Conservation (phyloP, 306 rosid genomes). For the Senna tora region DNA sequence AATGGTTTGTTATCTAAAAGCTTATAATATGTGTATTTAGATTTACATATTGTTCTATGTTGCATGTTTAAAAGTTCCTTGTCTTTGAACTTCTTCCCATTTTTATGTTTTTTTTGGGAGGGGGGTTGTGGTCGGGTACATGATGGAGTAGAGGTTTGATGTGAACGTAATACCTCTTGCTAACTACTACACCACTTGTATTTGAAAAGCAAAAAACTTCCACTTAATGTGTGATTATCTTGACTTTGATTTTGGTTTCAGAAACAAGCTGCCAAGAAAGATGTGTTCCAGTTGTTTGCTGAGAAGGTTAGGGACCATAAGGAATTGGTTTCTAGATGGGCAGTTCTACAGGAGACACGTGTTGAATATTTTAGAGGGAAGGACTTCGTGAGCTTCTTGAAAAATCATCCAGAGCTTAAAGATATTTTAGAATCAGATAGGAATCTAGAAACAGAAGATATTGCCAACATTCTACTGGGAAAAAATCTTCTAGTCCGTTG, state of each 20-base stretch:
- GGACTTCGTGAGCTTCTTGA: slow-evolving; percentile 79
- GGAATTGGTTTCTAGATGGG: slow-evolving; percentile 93
- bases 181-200: not conserved
- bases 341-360: slow-evolving; percentile 94
- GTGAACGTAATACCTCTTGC: not conserved
- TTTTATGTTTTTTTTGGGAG: not conserved
- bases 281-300: slow-evolving; percentile 85
- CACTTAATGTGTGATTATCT: slow-evolving; percentile 8
- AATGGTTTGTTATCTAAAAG: not conserved
- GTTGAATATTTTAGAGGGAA: slow-evolving; percentile 96
- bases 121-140: not conserved
- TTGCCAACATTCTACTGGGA: slow-evolving; percentile 67
- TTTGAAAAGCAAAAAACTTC: slow-evolving; percentile 23
- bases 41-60: slow-evolving; percentile 9
- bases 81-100: not conserved
- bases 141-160: not conserved
- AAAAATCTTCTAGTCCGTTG: slow-evolving; percentile 90
- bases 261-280: slow-evolving; percentile 87
- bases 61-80: slow-evolving; percentile 8
- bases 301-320: slow-evolving; percentile 96
- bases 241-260: slow-evolving; percentile 38
- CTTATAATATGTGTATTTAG: not conserved
- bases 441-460: slow-evolving; percentile 78
- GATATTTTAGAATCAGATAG: slow-evolving; percentile 75
- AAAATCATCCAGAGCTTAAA: slow-evolving; percentile 83